Percentiles rank a stretch among this genome's conserved stretches.
phyloP scores from a whole-genome alignment of 768 basidiomycete genomes.

The Boletus insuetus region DNA sequence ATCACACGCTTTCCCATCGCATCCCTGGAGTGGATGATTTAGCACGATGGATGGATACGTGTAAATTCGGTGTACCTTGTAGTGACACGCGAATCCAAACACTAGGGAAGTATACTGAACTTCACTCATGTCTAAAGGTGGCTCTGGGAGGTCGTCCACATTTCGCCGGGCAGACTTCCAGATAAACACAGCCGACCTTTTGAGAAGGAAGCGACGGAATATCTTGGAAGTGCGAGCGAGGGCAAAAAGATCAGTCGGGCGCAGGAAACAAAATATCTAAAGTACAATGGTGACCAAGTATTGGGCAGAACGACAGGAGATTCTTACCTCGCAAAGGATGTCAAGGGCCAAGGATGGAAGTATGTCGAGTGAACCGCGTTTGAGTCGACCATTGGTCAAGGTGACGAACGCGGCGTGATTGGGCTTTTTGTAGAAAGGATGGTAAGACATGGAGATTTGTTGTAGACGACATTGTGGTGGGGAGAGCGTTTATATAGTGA shows the following conservation, averaged over 20 bases:
- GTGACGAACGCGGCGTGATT: neutral
- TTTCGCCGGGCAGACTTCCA: conserved; percentile 35
- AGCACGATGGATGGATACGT: neutral
- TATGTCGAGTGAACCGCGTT: conserved; percentile 17
- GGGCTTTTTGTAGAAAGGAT: neutral
- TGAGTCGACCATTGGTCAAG: conserved; percentile 1
- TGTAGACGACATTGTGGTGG: neutral
- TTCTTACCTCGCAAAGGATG: conserved; percentile 25
- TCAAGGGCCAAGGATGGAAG: conserved; percentile 38
- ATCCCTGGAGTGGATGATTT: conserved; percentile 18
- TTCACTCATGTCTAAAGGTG: conserved; percentile 46
- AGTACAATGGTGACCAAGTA: neutral
- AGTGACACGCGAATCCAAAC: conserved; percentile 48
- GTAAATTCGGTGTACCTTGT: conserved; percentile 13
- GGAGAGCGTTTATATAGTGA: neutral
- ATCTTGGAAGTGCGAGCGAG: conserved; percentile 43
- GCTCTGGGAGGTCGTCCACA: conserved; percentile 41
- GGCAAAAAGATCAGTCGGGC: conserved; percentile 44
- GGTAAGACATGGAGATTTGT: conserved; percentile 4
- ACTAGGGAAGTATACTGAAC: conserved; percentile 49
- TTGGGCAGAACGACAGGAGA: neutral
- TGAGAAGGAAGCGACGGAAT: conserved; percentile 41
- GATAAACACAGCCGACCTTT: conserved; percentile 27
- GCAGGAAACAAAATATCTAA: conserved; percentile 44
- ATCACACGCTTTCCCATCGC: conserved; percentile 23